Base-by-base conservation (phyloP, 139 green algal species). In the Micromonas commoda region DNA sequence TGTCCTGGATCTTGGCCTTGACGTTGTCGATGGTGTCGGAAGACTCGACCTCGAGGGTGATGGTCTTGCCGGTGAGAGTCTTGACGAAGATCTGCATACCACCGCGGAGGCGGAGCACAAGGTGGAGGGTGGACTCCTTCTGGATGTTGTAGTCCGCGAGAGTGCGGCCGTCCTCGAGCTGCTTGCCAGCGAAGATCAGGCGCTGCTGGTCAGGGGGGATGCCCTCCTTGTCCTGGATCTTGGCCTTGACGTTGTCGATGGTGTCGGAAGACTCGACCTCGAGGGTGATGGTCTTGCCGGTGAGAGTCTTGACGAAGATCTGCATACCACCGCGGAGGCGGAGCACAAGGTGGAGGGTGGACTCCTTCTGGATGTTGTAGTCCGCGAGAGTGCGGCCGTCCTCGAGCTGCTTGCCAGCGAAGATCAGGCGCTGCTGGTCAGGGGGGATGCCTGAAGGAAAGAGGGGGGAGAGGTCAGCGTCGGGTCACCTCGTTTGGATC, bases 291-390 rank as follows among this genome's bases (percentile, higher is more conserved):
- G 92, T 97, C 92, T 96, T 97, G 72, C 92, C 91, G 0, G 92
- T 96, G 32, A 96, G 81, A 0, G 92, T 96, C 86, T 96, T 96
- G 0, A 97, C 90, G 70, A 96, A 96, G 67, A 96, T 86, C 68
- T 87, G 83, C 86, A 86, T 88, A 86, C 93, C 94, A 88, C 93
- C 92, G 64, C 96, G 85, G 84, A 98, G 88, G 68, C 93, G 85
- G 38, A 93, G 77, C 74, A 94, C 82, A 39, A 88, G 54, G 76
- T 85, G 81, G 21, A 82, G 75, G 21, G 82, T 85, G 45, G 73
- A 83, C 80, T 87, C 84, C 89, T 97, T 97, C 88, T 97, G 93
- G 77, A 97, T 97, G 86, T 97, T 97, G 93, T 97, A 97, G 86
- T 97, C 93, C 2, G 93, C 91, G 70, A 97, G 87, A 19, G 93